Evolutionary conservation across 495 filamentous ascomycete species (phyloP).

Genomic region (Jackrogersella minutella): DNA sequence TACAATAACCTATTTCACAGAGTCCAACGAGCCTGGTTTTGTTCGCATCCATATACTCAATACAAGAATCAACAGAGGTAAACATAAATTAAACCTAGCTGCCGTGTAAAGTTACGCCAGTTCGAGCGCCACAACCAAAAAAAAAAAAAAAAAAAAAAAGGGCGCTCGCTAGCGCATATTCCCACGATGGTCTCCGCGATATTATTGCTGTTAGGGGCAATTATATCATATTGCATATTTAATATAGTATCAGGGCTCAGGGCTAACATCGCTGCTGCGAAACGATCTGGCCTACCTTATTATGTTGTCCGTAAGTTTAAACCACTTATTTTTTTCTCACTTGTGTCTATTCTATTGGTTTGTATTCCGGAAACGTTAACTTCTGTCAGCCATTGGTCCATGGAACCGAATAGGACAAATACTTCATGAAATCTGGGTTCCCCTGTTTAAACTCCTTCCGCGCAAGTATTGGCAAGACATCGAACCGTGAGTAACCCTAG

Average conservation of each 20-base stretch:
- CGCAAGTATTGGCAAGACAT: conserved; percentile 51
- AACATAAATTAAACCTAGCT: neutral
- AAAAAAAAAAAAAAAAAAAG: no score
- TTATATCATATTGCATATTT: conserved; percentile 32
- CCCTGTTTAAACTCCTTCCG: conserved; percentile 58
- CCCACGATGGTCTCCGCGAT: conserved; percentile 15
- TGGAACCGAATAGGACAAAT: conserved; percentile 59
- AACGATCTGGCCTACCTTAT: conserved; percentile 54
- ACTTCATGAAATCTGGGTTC: conserved; percentile 56
- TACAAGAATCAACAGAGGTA: neutral
- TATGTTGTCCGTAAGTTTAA: conserved; percentile 56
- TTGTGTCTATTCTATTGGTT: no score
- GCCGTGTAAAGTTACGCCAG: conserved; percentile 7
- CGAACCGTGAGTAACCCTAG: conserved; percentile 54
- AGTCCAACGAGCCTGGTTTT: neutral
- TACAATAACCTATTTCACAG: neutral
- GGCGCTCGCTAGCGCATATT: neutral
- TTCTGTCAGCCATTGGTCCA: conserved; percentile 49
- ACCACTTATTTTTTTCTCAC: neutral
- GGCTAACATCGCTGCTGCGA: conserved; percentile 55
- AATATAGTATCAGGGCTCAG: conserved; percentile 43
- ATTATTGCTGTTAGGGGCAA: conserved; percentile 25
- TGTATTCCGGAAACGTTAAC: conserved; percentile 15
- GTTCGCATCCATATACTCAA: neutral
- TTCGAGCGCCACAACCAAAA: neutral